Percentiles rank a stretch among this genome's conserved stretches.
These are phyloP conservation scores for Geoglossum cookeanum DNA, from an alignment of 2,329 filamentous ascomycete genomes.

Conservation along the genomic window DNA sequence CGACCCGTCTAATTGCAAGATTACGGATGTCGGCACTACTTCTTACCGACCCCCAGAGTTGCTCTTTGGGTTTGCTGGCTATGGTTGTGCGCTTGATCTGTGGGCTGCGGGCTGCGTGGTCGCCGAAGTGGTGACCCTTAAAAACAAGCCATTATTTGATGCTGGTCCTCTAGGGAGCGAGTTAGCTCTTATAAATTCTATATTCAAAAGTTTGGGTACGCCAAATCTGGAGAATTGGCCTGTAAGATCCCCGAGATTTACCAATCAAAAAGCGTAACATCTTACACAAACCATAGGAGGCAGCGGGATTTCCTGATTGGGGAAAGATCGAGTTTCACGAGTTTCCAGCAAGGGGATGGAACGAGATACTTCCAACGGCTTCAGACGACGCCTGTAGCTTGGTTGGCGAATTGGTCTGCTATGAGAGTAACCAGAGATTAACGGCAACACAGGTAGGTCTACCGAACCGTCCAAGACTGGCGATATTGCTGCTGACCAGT, in stretches of 20 bases:
- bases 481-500: background rate
- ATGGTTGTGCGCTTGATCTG: constrained; percentile 58
- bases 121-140: constrained; percentile 46
- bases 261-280: background rate
- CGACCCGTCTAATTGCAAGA: constrained; percentile 51
- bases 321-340: constrained; percentile 64
- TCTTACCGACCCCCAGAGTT: constrained; percentile 81
- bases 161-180: constrained; percentile 84
- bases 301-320: constrained; percentile 59
- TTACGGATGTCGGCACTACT: constrained; percentile 85
- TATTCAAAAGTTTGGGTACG: constrained; percentile 81
- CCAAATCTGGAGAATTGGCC: constrained; percentile 71
- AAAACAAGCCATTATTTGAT: constrained; percentile 53
- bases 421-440: constrained; percentile 47
- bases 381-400: constrained; percentile 42
- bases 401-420: constrained; percentile 48
- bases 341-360: constrained; percentile 51
- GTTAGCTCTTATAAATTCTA: constrained; percentile 72
- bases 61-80: constrained; percentile 63
- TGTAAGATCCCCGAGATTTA: constrained; percentile 23
- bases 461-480: background rate
- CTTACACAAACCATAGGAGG: constrained; percentile 29
- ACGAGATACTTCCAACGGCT: constrained; percentile 44
- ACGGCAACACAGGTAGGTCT: constrained; percentile 42
- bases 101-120: constrained; percentile 78